Conservation (phyloP, 129 eudicot species). For the Arctium minus region DNA sequence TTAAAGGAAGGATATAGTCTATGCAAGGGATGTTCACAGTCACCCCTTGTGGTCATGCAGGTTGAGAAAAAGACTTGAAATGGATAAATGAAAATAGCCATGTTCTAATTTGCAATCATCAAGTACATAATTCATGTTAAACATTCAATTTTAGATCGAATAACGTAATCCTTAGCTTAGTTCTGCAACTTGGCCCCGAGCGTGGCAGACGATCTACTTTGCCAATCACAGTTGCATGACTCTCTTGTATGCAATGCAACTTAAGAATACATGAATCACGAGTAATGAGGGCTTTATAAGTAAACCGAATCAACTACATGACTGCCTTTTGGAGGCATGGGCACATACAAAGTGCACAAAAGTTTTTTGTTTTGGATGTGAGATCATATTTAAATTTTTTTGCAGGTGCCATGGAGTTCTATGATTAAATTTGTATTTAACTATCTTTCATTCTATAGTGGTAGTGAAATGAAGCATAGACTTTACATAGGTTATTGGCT, state of each 20-base stretch:
- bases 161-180: background rate
- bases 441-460: background rate
- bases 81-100: background rate
- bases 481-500: background rate
- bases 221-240: background rate
- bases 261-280: background rate
- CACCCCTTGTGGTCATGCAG: background rate
- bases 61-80: background rate
- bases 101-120: background rate
- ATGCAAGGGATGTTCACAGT: background rate
- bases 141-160: background rate
- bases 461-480: background rate
- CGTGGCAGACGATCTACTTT: background rate
- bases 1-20: background rate
- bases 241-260: background rate
- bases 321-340: background rate
- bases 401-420: background rate
- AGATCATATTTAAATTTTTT: background rate
- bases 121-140: background rate
- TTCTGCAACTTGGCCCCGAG: background rate
- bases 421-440: background rate
- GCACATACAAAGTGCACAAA: background rate
- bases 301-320: background rate
- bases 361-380: background rate
- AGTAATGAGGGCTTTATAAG: background rate